These are phyloP conservation scores for Nasturtium officinale DNA, from an alignment of 345 rosid genomes.

Conservation along the genomic window DNA sequence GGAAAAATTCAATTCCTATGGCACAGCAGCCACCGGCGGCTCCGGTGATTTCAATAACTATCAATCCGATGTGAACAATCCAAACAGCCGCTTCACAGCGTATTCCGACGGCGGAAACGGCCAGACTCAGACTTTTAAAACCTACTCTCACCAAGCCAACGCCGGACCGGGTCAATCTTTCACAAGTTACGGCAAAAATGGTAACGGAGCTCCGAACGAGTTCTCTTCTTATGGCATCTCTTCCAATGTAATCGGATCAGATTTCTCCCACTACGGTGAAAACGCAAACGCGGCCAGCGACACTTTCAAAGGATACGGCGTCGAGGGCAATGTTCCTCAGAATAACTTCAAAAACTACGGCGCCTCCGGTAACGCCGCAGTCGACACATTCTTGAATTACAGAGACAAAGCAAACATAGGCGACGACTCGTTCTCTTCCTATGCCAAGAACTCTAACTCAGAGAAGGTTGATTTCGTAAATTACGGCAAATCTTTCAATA, in stretches of 20 bases:
- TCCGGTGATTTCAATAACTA: slow-evolving; percentile 60
- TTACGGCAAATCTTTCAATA: slow-evolving; percentile 61
- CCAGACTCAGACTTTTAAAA: slow-evolving; percentile 50
- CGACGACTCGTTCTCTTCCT: slow-evolving; percentile 63
- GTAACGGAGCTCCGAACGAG: slow-evolving; percentile 60
- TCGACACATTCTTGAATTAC: slow-evolving; percentile 56
- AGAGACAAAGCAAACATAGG: slow-evolving; percentile 63
- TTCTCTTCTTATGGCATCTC: slow-evolving; percentile 59
- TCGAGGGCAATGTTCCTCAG: slow-evolving; percentile 60
- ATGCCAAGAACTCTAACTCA: slow-evolving; percentile 57
- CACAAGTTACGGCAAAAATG: slow-evolving; percentile 67
- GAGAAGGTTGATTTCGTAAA: slow-evolving; percentile 50
- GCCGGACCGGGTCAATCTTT: slow-evolving; percentile 62
- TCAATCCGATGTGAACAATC: slow-evolving; percentile 56
- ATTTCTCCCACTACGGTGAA: slow-evolving; percentile 67
- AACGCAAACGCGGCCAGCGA: slow-evolving; percentile 57
- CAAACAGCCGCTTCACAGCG: slow-evolving; percentile 58
- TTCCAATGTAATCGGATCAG: slow-evolving; percentile 67
- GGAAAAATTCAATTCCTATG: slow-evolving; percentile 77
- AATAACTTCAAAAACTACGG: slow-evolving; percentile 69
- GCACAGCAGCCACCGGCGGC: slow-evolving; percentile 61
- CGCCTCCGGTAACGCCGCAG: slow-evolving; percentile 50
- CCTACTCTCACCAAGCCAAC: slow-evolving; percentile 56
- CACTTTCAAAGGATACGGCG: slow-evolving; percentile 68
- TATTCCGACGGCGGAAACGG: slow-evolving; percentile 64